These are phyloP conservation scores for Pseudopithomyces chartarum DNA, from an alignment of 2,329 filamentous ascomycete species.

Conservation along the genomic window DNA sequence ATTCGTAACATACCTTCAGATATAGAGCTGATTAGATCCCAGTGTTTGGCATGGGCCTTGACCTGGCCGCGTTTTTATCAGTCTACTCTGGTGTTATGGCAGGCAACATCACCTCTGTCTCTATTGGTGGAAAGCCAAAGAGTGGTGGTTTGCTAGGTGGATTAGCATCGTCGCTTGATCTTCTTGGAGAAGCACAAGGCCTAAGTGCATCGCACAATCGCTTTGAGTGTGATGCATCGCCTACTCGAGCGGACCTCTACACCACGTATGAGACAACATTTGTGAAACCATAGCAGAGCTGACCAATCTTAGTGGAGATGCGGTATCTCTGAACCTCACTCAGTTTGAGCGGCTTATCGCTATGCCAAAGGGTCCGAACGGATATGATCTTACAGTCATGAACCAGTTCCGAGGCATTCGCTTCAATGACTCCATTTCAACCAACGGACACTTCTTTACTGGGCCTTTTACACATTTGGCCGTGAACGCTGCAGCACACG, in stretches of 20 bases:
- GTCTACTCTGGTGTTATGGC: constrained; percentile 39
- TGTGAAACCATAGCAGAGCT: background rate
- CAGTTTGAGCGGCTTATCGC: constrained; percentile 8
- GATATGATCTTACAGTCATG: constrained; percentile 12
- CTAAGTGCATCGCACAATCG: constrained; percentile 36
- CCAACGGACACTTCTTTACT: too few species aligned
- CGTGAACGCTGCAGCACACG: too few species aligned
- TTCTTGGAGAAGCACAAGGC: constrained; percentile 32
- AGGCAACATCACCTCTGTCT: constrained; percentile 51
- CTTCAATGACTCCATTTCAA: constrained; percentile 8
- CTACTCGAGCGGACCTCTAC: constrained; percentile 35
- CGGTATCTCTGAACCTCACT: constrained; percentile 2
- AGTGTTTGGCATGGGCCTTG: constrained; percentile 42
- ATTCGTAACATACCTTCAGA: background rate
- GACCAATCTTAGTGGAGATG: constrained; percentile 5
- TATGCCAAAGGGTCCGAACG: constrained; percentile 10
- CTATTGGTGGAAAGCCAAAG: constrained; percentile 53
- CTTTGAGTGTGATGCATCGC: constrained; percentile 42
- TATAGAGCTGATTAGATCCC: background rate
- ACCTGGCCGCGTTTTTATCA: constrained; percentile 38
- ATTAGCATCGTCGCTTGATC: constrained; percentile 16
- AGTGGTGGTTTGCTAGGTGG: constrained; percentile 16
- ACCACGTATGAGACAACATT: constrained; percentile 1
- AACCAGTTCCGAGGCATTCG: constrained; percentile 20
- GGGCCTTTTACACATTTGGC: too few species aligned